Evolutionary conservation across 768 basidiomycete genomes (phyloP), one percentile per base, ranked within the genome.

Genomic region (Lactarius deliciosus): DNA sequence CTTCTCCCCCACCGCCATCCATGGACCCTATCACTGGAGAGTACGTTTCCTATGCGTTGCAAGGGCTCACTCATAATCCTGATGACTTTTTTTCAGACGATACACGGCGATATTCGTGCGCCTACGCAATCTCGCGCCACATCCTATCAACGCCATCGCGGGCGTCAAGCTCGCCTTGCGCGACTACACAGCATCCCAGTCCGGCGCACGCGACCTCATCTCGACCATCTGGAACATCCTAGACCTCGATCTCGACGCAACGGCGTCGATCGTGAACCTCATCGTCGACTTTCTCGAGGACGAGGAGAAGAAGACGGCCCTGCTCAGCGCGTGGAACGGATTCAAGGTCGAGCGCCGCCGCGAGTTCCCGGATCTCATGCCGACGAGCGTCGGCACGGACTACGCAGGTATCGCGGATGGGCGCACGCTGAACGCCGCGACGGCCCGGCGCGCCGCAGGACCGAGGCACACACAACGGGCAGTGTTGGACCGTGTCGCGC

Each of bases 301-400:
- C 43, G 87, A 88, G 57, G 92, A 94, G 25, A 96, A 97, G 83
- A 89, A 89, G 64, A 80, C 82, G 41, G 88, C 86, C 63, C 74
- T 98, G 1, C 77, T 95, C 60, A 73, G 79, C 0, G 89, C 91
- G 0, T 92, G 96, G 89, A 91, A 90, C 59, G 86, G 86, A 1
- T 94, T 95, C 76, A 87, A 88, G 64, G 80, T 92, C 34, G 91
- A 96, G 91, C 90, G 92, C 86, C 89, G 87, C 22, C 85, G 86
- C 74, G 87, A 94, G 70, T 94, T 94, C 78, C 94, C 94, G 0
- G 88, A 93, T 58, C 81, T 95, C 5, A 75, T 81, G 0, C 87
- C 88, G 5, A 79, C 81, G 3, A 75, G 84, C 3, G 74, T 82
- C 0, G 88, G 89, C 10, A 79, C 85, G 0, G 87, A 86, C 54